Evolutionary conservation across 1,284 basidiomycete species (phyloP), one percentile per base, ranked within the genome.

Genomic region (Mycena citricolor): DNA sequence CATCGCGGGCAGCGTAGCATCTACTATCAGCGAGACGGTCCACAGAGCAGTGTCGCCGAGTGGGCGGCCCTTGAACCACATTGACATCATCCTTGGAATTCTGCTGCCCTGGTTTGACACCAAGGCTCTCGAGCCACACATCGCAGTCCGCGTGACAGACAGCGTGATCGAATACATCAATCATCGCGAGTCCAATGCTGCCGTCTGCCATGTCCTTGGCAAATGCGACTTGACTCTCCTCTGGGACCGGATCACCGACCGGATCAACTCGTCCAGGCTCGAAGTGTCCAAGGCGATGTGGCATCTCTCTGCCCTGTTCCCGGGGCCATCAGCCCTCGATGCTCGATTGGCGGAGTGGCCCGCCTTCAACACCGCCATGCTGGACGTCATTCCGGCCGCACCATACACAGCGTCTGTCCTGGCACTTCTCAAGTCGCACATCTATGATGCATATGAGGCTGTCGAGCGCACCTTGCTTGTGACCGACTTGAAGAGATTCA

Each of bases 241-340:
- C 5, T 52, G 46, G 46, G 28, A 42, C 19, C 50, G 35, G 21
- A 10, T 52, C 5, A 35, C 43, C 13, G 24, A 21, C 7, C 46
- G 50, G 14, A 29, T 52, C 19, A 11, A 24, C 16, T 42, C 43
- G 3, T 44, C 42, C 19, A 45, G 50, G 7, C 32, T 36, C 3
- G 50, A 48, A 28, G 36, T 45, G n/a, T 44, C 44, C 11, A 42
- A 37, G 21, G 50, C 50, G 4, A 45, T 49, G 8, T 52, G 50
- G 46, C 36, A 39, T 25, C 30, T 52, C 7, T 34, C 43, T 22
- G 17, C 39, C 11, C 26, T 52, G 20, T 45, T 52, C 32, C 46
- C 50, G 3, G 46, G 46, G 21, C 26, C 25, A 8, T 52, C 50
- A 5, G 30, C 42, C 12, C 31, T 25, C 10, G 36, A 37, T 8